A percentile compares a stretch with the other conserved stretches of the same genome.
Conservation (phyloP, 768 basidiomycete genomes). For the Termitomyces titanicus region DNA sequence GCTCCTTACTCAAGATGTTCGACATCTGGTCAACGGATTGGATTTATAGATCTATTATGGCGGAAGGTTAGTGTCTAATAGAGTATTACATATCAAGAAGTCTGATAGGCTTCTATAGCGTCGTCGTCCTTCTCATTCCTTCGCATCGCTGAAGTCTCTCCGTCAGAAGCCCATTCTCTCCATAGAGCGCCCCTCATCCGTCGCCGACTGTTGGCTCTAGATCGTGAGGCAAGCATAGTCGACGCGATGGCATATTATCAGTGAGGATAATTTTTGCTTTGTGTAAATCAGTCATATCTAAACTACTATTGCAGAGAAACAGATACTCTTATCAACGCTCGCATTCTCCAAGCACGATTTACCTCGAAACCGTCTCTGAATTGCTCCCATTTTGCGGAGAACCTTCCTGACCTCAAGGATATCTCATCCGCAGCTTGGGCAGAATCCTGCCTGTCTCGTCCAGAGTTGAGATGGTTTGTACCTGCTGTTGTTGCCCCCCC, state of each 20-base stretch:
- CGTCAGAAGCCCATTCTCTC: conserved; percentile 62
- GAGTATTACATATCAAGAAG: neutral
- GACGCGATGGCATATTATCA: conserved; percentile 40
- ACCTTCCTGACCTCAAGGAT: conserved; percentile 51
- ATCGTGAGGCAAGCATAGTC: conserved; percentile 36
- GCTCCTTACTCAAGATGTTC: conserved; percentile 62
- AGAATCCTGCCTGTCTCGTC: conserved; percentile 78
- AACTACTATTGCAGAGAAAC: no score
- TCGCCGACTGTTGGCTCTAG: conserved; percentile 45
- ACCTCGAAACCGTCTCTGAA: conserved; percentile 24
- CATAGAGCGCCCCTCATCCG: conserved; percentile 59
- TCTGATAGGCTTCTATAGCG: conserved; percentile 13
- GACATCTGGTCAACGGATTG: conserved; percentile 90
- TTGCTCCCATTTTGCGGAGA: conserved; percentile 32
- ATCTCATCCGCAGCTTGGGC: conserved; percentile 64
- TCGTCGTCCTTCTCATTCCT: conserved; percentile 78
- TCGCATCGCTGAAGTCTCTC: conserved; percentile 57
- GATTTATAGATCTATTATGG: conserved; percentile 66
- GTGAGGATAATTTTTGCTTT: conserved; percentile 27
- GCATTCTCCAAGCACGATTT: conserved; percentile 33
- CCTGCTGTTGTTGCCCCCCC: conserved; percentile 86
- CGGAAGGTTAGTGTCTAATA: conserved; percentile 46
- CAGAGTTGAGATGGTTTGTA: conserved; percentile 78
- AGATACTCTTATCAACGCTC: conserved; percentile 41
- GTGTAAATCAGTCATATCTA: no score